Evolutionary conservation across 2,329 filamentous ascomycete species (phyloP), one percentile per base, ranked within the genome.

Genomic region (Fusarium sp.): DNA sequence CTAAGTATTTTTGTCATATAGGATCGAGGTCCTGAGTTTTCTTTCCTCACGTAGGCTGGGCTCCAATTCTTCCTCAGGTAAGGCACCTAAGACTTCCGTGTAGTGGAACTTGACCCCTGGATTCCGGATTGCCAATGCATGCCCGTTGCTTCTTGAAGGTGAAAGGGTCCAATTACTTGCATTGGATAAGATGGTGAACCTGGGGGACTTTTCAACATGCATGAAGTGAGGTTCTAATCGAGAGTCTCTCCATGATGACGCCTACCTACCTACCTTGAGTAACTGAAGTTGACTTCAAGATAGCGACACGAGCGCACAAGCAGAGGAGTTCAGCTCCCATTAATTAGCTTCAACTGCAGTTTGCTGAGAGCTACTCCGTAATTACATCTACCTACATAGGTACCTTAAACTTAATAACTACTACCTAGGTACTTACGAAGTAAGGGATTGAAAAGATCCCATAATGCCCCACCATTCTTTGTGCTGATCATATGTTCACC

Each of bases 31-130:
- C 44, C 25, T 29, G 44, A 21, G 25, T 15, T 46, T 46, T 29
- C 14, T 21, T 21, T 15, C 44, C 25, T 46, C 12, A 15, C 25
- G 19, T 21, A 21, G 25, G 46, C 29, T 33, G 29, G 57, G 49
- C 49, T 68, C 64, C 57, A 55, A 57, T 51, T 38, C 63, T 59
- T 70, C 59, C 67, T 74, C 71, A 73, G 71, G 71, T 72, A 59
- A 56, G 55, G 63, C 71, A 59, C 54, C 60, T 60, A 74, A 73
- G 48, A 72, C 57, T 61, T 31, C 33, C 14, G 49, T 57, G 37
- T 41, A 52, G 49, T 69, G 66, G 64, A 44, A 60, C 45, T 39
- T 39, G 58, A 48, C 64, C 66, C 66, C 66, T 69, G 49, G 58
- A 69, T 64, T 64, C 54, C 38, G 59, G 35, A 45, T 56, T 63